Evolutionary conservation across 169 alveolate genomes (phyloP).

Genomic region (Neospora caninum): DNA sequence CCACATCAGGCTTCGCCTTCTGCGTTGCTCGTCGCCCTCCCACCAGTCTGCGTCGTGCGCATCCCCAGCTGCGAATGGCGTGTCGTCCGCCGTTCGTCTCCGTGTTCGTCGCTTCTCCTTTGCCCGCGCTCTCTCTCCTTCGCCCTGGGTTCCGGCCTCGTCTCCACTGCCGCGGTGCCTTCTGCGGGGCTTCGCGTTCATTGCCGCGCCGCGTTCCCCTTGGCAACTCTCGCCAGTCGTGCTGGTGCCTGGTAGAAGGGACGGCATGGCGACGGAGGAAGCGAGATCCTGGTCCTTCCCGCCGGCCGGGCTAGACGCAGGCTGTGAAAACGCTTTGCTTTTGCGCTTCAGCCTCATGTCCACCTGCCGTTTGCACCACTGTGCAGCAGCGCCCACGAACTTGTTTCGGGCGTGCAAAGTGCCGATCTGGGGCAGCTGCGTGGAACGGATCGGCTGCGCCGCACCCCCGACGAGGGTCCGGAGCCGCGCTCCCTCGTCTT

Average conservation of each 20-base stretch:
- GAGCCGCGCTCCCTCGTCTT: not conserved
- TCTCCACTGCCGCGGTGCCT: not conserved
- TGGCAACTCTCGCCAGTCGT: not conserved
- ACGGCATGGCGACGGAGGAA: no score
- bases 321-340: not conserved
- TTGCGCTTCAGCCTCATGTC: not conserved
- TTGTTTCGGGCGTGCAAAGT: not conserved
- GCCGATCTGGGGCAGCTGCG: not conserved
- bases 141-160: not conserved
- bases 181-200: not conserved
- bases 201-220: not conserved
- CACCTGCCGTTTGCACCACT: slow-evolving; percentile 33
- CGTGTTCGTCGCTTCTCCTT: no score
- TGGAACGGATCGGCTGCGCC: not conserved
- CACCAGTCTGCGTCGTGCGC: not conserved
- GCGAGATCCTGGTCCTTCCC: no score
- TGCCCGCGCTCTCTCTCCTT: not conserved
- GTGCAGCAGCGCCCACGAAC: slow-evolving; percentile 13
- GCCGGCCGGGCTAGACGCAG: no score
- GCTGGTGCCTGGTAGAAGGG: no score
- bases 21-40: not conserved
- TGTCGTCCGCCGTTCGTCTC: no score
- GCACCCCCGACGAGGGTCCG: not conserved
- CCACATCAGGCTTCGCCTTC: not conserved
- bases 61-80: not conserved